These are phyloP conservation scores for Yarrowia yakushimensis DNA, from an alignment of 805 yeast species.

Conservation along the genomic window DNA sequence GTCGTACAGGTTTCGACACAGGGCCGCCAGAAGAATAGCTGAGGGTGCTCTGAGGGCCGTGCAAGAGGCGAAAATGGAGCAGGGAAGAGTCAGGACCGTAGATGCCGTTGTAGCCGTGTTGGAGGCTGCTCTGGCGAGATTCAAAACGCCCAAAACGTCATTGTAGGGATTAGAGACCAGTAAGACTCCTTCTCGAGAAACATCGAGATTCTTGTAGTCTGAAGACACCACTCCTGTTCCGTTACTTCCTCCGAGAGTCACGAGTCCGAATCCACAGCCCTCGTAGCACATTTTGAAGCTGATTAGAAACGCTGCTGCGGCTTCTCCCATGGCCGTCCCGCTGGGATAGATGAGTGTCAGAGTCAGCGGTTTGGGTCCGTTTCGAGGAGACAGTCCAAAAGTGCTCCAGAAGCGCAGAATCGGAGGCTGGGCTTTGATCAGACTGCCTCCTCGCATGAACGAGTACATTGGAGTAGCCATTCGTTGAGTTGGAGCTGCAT, in stretches of 20 bases:
- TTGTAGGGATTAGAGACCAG: not conserved
- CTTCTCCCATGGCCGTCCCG: slow-evolving; percentile 31
- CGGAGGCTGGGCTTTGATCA: slow-evolving; percentile 39
- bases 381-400: slow-evolving; percentile 39
- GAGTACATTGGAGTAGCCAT: slow-evolving; percentile 36
- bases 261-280: slow-evolving; percentile 38
- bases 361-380: slow-evolving; percentile 35
- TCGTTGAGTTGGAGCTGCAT: not conserved
- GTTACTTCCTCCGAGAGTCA: slow-evolving; percentile 27
- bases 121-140: not conserved
- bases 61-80: not conserved
- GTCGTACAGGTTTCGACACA: not conserved
- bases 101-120: not conserved
- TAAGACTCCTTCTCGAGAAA: not conserved
- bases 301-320: slow-evolving; percentile 32
- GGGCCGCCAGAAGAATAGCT: not conserved
- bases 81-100: not conserved
- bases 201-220: not conserved
- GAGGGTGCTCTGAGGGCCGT: not conserved
- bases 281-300: slow-evolving; percentile 37
- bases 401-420: slow-evolving; percentile 42
- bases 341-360: slow-evolving; percentile 35
- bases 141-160: not conserved
- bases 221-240: not conserved
- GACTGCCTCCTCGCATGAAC: slow-evolving; percentile 33